Conservation (phyloP, 345 rosid species). For the Salix udensis region DNA sequence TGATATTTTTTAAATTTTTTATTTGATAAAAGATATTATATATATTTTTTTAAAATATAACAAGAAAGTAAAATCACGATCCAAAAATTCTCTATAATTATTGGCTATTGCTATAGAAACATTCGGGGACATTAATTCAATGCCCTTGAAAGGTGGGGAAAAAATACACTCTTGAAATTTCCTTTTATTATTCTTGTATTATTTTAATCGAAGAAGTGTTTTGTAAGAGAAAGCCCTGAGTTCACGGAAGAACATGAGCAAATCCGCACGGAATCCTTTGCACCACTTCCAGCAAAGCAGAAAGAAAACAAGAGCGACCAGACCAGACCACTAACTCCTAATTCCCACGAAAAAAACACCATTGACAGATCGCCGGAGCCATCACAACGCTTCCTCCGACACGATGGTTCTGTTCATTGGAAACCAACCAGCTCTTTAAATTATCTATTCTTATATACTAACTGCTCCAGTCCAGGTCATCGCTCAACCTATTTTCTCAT, state of each 20-base stretch:
- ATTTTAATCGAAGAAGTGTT: no score
- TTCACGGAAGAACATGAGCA: conserved; percentile 29
- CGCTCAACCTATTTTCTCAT: background rate
- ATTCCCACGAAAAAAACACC: background rate
- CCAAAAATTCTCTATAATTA: no score
- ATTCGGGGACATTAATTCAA: background rate
- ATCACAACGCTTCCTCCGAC: background rate
- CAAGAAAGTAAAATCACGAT: no score
- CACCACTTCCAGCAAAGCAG: background rate
- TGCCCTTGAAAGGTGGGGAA: background rate
- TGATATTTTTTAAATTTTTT: no score
- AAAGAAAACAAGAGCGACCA: background rate
- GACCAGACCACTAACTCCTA: background rate
- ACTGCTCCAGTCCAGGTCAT: background rate
- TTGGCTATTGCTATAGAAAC: no score
- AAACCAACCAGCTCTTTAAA: background rate
- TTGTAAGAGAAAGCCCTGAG: background rate
- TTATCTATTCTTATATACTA: background rate
- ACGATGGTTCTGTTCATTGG: background rate
- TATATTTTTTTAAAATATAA: no score
- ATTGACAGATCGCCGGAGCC: conserved; percentile 1
- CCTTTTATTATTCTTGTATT: background rate
- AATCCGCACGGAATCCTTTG: conserved; percentile 17
- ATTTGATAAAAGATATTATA: no score
- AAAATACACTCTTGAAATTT: background rate